Evolutionary conservation across 2,329 filamentous ascomycete species (phyloP).

Genomic region (Botrytis hyacinthi): DNA sequence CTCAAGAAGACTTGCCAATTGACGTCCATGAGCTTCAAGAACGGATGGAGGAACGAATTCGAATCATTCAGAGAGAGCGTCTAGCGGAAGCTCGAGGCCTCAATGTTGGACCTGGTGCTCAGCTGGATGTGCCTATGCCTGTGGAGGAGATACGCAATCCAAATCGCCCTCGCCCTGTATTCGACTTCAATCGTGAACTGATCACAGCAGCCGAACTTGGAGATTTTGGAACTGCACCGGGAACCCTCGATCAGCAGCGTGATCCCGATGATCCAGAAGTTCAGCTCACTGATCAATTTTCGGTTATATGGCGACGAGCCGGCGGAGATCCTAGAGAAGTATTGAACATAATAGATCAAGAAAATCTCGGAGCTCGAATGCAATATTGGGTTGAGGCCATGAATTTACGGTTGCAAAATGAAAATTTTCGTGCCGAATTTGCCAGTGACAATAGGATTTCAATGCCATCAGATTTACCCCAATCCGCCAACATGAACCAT

Average conservation of each 20-base stretch:
- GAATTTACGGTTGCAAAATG: conserved; percentile 3
- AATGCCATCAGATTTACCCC: not conserved
- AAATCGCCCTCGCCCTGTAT: not conserved
- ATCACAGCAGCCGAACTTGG: not conserved
- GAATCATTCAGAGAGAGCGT: conserved; percentile 22
- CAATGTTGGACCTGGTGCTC: not conserved
- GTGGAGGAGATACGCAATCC: conserved; percentile 1
- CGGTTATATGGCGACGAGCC: conserved; percentile 58
- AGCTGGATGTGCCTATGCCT: not conserved
- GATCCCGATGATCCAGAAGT: conserved; percentile 28
- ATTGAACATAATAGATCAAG: conserved; percentile 58
- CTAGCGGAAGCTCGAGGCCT: conserved; percentile 5
- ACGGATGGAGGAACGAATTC: conserved; percentile 10
- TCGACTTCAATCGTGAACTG: not conserved
- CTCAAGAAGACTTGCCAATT: conserved; percentile 20
- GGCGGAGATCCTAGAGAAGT: conserved; percentile 59
- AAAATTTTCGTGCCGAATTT: not conserved
- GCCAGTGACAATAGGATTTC: not conserved
- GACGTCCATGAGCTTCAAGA: conserved; percentile 18
- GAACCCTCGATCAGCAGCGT: conserved; percentile 22
- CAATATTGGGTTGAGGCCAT: conserved; percentile 55
- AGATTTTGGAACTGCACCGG: not conserved
- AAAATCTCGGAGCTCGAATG: conserved; percentile 57
- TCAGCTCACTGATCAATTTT: conserved; percentile 44
- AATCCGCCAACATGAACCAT: not conserved